Percentiles rank a stretch among this genome's conserved stretches.
phyloP scores from a whole-genome alignment of 1,284 basidiomycete genomes.

The Malassezia dermatis region DNA sequence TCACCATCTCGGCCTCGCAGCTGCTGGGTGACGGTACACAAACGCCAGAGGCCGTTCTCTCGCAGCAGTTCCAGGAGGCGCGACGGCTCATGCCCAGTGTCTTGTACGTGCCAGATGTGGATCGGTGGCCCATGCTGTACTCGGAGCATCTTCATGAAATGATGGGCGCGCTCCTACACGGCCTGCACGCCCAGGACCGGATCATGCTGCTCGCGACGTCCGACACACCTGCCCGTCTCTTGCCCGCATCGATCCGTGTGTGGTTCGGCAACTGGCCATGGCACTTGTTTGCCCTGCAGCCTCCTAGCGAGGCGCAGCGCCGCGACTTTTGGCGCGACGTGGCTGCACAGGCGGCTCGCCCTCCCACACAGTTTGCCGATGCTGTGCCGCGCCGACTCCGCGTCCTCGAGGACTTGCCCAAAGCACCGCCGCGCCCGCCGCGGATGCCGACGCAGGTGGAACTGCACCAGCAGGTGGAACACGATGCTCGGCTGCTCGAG shows the following conservation, averaged over 20 bases:
- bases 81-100: constrained; percentile 94
- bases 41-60: constrained; percentile 79
- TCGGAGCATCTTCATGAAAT: constrained; percentile 74
- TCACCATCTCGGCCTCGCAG: constrained; percentile 79
- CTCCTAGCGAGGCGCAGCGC: constrained; percentile 53
- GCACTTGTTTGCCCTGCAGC: constrained; percentile 60
- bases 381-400: constrained; percentile 73
- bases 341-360: constrained; percentile 46
- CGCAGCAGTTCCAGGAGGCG: constrained; percentile 94
- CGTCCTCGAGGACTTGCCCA: constrained; percentile 70
- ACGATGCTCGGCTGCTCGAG: constrained; percentile 67
- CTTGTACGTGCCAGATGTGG: constrained; percentile 81
- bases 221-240: constrained; percentile 61
- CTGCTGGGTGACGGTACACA: constrained; percentile 80
- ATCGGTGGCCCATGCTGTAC: constrained; percentile 74
- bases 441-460: constrained; percentile 72
- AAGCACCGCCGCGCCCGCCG: constrained; percentile 81
- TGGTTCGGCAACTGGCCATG: constrained; percentile 81
- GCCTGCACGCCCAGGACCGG: constrained; percentile 78
- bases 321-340: constrained; percentile 63
- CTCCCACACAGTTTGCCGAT: constrained; percentile 82
- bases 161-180: constrained; percentile 78
- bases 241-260: constrained; percentile 70
- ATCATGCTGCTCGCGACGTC: constrained; percentile 79
- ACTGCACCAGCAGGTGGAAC: constrained; percentile 69